These are phyloP conservation scores for Casuarina glauca DNA, from an alignment of 306 rosid species.

Conservation along the genomic window DNA sequence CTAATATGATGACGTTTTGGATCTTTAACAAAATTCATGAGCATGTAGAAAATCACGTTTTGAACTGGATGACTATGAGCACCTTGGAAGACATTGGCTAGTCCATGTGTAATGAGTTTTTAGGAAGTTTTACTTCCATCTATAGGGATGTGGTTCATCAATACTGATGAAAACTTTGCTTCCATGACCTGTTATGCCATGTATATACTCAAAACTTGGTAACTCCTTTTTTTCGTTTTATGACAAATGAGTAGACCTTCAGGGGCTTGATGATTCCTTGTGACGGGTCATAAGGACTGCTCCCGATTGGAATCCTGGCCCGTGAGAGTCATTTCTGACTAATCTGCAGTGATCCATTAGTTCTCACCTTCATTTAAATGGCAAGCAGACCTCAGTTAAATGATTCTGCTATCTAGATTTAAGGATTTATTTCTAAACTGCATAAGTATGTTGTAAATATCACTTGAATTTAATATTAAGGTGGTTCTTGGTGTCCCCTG, in stretches of 20 bases:
- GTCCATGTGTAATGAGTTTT: no score
- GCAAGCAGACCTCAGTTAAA: neutral
- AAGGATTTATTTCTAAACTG: neutral
- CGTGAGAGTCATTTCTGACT: neutral
- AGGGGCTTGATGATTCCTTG: no score
- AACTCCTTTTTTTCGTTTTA: no score
- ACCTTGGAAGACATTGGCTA: no score
- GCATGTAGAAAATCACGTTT: no score
- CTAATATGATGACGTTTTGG: no score
- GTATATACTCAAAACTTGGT: neutral
- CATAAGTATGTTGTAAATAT: neutral
- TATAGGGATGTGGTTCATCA: no score
- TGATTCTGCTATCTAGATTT: neutral
- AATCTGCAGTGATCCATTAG: neutral
- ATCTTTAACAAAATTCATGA: no score
- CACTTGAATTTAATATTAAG: neutral
- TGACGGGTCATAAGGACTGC: no score
- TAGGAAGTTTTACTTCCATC: no score
- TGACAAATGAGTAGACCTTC: no score
- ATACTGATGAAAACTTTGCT: neutral
- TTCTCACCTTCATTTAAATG: neutral
- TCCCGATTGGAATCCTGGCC: neutral
- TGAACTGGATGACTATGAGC: no score
- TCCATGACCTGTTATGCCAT: neutral
- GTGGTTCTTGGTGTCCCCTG: neutral